Conservation (phyloP, 805 yeast species). For the Wickerhamiella slavikovae region DNA sequence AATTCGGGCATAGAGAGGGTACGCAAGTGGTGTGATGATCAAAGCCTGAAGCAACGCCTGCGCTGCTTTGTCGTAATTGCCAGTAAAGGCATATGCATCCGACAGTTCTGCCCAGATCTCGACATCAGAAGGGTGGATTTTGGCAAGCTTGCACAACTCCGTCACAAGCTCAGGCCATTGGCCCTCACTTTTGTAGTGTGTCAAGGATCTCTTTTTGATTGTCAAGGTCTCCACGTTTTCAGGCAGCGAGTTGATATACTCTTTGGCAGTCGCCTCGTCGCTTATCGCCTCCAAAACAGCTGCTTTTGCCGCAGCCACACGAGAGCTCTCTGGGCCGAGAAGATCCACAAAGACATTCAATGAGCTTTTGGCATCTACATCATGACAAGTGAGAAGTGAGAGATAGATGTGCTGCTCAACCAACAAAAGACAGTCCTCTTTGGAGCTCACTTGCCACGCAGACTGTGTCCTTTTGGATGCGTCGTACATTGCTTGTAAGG, state of each 20-base stretch:
- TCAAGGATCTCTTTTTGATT: slow-evolving; percentile 16
- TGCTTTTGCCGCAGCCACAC: slow-evolving; percentile 34
- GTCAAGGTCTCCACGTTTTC: slow-evolving; percentile 2
- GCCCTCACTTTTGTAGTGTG: slow-evolving; percentile 12
- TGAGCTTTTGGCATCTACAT: slow-evolving; percentile 46
- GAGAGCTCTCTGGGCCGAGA: slow-evolving; percentile 35
- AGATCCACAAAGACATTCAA: slow-evolving; percentile 48
- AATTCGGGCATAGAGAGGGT: slow-evolving; percentile 38
- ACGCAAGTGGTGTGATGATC: slow-evolving; percentile 46
- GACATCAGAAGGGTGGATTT: slow-evolving; percentile 51
- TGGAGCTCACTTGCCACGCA: too few species aligned
- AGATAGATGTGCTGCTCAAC: slow-evolving; percentile 57
- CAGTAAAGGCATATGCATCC: slow-evolving; percentile 35
- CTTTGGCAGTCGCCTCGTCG: slow-evolving; percentile 16
- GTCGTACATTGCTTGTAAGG: too few species aligned
- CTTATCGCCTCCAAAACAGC: slow-evolving; percentile 36
- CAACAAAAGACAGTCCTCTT: slow-evolving; percentile 30
- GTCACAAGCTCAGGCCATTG: slow-evolving; percentile 27
- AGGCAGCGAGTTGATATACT: not conserved
- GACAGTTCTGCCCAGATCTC: slow-evolving; percentile 65
- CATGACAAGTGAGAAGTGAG: slow-evolving; percentile 38
- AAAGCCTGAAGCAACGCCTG: slow-evolving; percentile 52
- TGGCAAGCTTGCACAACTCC: slow-evolving; percentile 33
- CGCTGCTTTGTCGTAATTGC: slow-evolving; percentile 47
- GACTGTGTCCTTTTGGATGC: too few species aligned